Evolutionary conservation across 2,329 filamentous ascomycete species (phyloP).

Genomic region (Ustulina deusta): DNA sequence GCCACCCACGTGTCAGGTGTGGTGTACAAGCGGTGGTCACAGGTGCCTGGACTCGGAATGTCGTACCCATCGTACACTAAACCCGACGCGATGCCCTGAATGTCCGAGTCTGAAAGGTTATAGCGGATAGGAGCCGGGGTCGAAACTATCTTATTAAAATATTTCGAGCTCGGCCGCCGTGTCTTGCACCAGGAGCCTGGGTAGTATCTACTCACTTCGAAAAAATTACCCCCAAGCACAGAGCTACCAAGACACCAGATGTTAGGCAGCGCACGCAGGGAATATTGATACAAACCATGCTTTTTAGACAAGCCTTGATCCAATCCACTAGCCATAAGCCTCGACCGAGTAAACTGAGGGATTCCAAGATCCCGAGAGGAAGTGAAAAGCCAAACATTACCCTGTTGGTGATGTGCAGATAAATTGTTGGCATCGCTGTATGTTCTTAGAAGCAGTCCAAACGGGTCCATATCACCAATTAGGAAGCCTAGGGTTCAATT

Average conservation of each 20-base stretch:
- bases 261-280: not conserved
- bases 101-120: slow-evolving; percentile 59
- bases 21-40: slow-evolving; percentile 66
- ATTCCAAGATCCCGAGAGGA: not conserved
- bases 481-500: no score
- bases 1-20: slow-evolving; percentile 63
- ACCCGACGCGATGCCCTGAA: slow-evolving; percentile 66
- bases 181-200: not conserved
- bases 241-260: not conserved
- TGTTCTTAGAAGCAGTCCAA: slow-evolving; percentile 33
- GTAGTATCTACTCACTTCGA: slow-evolving; percentile 19
- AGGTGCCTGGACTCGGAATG: slow-evolving; percentile 57
- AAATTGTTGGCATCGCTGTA: slow-evolving; percentile 32
- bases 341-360: slow-evolving; percentile 8
- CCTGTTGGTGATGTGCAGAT: not conserved
- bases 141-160: not conserved
- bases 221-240: slow-evolving; percentile 8
- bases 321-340: not conserved
- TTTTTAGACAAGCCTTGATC: slow-evolving; percentile 37
- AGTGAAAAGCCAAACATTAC: not conserved
- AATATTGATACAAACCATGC: slow-evolving; percentile 49
- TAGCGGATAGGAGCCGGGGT: not conserved
- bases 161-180: not conserved
- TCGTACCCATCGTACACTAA: slow-evolving; percentile 58
- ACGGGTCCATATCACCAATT: slow-evolving; percentile 4